Base-by-base conservation (phyloP, 306 rosid genomes). In the Datisca glomerata region DNA sequence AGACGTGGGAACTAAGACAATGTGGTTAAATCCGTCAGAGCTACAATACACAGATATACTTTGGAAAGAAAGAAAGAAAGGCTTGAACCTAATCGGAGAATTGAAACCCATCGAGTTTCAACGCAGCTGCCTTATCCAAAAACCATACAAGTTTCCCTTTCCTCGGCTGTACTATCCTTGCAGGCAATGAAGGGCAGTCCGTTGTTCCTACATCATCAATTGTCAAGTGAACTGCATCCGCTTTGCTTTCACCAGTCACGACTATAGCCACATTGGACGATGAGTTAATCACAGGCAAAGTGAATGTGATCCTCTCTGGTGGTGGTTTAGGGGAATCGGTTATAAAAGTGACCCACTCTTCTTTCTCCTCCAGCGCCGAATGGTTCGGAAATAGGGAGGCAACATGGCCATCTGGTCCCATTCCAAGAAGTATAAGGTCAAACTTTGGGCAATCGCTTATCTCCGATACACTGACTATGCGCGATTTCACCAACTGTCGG, bases 251-350 rank as follows among this genome's bases (percentile, higher is more conserved):
- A 5, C 87, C 79, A 0, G 81, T 65, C 45, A 57, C 92, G 1
- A 85, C 85, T 51, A 85, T 38, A 0, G 78, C 94, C 12, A 91
- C 94, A 18, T 81, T 80, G 63, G 99, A 75, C 0, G 99, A 92
- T 4, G 92, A 91, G 74, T 91, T 91, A 77, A 91, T 80, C 52
- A 91, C 99, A 1, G 96, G 96, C 71, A 91, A 47, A 43, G 94
- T 91, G 72, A 91, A 81, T 29, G 99, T 85, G 70, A 91, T 85
- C 46, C 99, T 73, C 76, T 91, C 99, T 0, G 99, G 99, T 27
- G 99, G 99, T 19, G 96, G 87, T 55, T 78, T 67, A 11, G 99
- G 96, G 53, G 99, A 85, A 55, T 91, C 87, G 0, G 96, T 85
- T 8, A 80, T 66, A 67, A 85, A 91, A 45, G 92, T 69, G 43